phyloP scores from a whole-genome alignment of 2,329 filamentous ascomycete genomes.

The Aureobasidium musti region DNA sequence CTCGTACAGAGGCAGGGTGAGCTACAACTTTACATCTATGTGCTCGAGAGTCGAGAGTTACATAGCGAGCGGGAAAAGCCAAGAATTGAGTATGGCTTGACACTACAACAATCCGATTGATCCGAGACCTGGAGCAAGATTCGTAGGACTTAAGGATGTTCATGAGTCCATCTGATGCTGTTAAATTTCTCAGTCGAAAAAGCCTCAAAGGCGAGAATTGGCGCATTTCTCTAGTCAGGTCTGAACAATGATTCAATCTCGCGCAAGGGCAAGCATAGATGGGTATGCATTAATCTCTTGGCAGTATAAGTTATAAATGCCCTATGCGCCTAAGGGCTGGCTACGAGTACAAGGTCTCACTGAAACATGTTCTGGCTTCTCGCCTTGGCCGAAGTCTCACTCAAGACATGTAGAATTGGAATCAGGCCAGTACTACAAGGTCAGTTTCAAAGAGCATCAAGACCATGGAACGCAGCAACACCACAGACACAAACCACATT shows the following conservation, averaged over 20 bases:
- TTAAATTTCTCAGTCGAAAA: neutral
- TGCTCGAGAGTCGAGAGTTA: neutral
- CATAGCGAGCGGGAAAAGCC: neutral
- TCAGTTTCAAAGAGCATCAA: neutral
- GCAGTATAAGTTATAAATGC: neutral
- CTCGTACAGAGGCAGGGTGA: neutral
- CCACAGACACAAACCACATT: neutral
- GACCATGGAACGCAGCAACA: neutral
- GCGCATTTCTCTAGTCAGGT: neutral
- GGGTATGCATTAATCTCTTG: neutral
- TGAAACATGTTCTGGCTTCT: neutral
- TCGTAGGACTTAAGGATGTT: neutral
- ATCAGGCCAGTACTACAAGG: neutral
- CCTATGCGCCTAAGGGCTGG: neutral
- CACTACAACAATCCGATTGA: neutral
- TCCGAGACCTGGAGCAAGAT: neutral
- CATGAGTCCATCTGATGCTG: neutral
- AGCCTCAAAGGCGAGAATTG: too few species aligned
- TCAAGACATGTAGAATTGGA: slow-evolving; percentile 3
- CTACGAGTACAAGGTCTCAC: neutral
- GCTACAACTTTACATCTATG: neutral
- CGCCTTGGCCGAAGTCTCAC: neutral
- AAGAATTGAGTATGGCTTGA: neutral
- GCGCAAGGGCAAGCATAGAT: neutral
- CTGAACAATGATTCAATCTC: neutral